Base-by-base conservation (phyloP, 768 basidiomycete genomes). In the Lactarius pseudohatsudake region DNA sequence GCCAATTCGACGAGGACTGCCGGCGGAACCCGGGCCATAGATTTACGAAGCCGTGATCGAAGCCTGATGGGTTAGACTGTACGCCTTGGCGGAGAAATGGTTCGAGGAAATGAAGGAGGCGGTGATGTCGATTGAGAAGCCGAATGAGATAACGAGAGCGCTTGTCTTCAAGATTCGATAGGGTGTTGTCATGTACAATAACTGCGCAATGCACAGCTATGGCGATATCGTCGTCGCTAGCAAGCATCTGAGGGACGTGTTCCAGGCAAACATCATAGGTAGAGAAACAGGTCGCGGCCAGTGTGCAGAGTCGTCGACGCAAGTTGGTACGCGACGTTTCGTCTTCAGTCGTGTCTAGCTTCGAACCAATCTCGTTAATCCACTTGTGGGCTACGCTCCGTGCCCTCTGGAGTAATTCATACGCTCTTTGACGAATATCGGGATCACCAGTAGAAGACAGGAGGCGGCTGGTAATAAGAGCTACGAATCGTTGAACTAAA, bases 221-320 rank as follows among this genome's bases (percentile, higher is more conserved):
- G 9, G 61, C 32, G 7, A 62, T 28, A 5, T 62, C 61, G 2
- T 54, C 54, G 10, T 54, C 50, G 22, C 22, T 55, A 7, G 38
- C 22, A 41, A 62, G 54, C 1, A 40, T 30, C 7, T 2, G 9
- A 16, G 38, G 40, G 13, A 56, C n/a, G 22, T 62, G n/a, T 8
- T 34, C 41, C 7, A 15, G 8, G 40, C 26, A 30, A 30, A 56
- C 53, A 30, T 55, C 62, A 41, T 36, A 63, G 6, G 62, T 59
- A 15, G 54, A 40, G 18, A 61, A 56, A 16, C 59, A 61, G 0
- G 65, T 66, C 8, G 65, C 65, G 2, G 65, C 60, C 4, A 66
- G 15, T 16, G 54, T 34, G 32, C 62, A 63, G 10, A 57, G 50
- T 34, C 20, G 62, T 16, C 6, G 47, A 26, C 47, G n/a, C 4